These are phyloP conservation scores for Triticum dicoccoides DNA, from an alignment of 176 grass and related monocot species.

Conservation along the genomic window DNA sequence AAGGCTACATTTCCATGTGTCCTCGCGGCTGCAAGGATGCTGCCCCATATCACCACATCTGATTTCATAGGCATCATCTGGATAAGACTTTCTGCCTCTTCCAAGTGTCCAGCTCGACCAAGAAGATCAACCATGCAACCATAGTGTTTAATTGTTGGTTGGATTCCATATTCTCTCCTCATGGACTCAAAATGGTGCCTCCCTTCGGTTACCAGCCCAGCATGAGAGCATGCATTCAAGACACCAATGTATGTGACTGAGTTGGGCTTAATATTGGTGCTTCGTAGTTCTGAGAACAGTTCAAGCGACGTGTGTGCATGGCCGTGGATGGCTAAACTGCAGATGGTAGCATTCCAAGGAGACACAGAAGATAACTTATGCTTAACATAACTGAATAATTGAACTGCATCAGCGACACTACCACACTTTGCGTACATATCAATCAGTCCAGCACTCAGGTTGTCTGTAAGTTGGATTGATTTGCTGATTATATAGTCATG, in stretches of 20 bases:
- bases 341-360: constrained; percentile 76
- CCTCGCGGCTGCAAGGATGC: constrained; percentile 66
- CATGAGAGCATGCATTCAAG: constrained; percentile 66
- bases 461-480: constrained; percentile 47
- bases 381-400: constrained; percentile 44
- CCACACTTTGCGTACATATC: constrained; percentile 79
- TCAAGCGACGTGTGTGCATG: constrained; percentile 49
- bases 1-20: constrained; percentile 55
- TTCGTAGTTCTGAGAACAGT: constrained; percentile 54
- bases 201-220: constrained; percentile 53
- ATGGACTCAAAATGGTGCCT: constrained; percentile 56
- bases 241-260: constrained; percentile 69
- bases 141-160: constrained; percentile 81
- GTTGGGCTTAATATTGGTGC: constrained; percentile 49
- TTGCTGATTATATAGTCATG: constrained; percentile 56
- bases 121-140: constrained; percentile 90
- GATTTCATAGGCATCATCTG: constrained; percentile 64
- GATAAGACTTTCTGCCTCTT: constrained; percentile 64
- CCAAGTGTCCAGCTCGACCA: constrained; percentile 66
- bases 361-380: constrained; percentile 44
- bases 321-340: constrained; percentile 81
- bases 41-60: constrained; percentile 76
- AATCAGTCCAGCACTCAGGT: constrained; percentile 63
- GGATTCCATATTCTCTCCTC: constrained; percentile 48
- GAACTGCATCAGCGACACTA: constrained; percentile 42